phyloP scores from a whole-genome alignment of 805 yeast genomes.

The Hanseniaspora meyeri region DNA sequence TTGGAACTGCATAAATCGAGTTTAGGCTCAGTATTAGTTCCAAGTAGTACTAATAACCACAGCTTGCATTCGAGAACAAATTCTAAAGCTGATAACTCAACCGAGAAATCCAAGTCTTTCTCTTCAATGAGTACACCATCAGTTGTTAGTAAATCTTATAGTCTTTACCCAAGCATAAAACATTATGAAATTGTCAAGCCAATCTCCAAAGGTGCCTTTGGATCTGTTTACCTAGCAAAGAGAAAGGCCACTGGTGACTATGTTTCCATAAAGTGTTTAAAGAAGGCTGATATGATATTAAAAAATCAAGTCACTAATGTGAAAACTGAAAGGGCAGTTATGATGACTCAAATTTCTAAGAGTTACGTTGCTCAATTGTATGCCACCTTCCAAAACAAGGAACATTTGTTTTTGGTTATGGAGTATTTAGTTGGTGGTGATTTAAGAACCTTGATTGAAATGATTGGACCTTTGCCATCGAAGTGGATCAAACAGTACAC shows the following conservation, averaged over 20 bases:
- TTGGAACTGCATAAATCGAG: slow-evolving; percentile 1
- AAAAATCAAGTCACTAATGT: slow-evolving; percentile 94
- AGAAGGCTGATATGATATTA: slow-evolving; percentile 90
- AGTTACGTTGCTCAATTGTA: slow-evolving; percentile 85
- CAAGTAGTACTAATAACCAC: not conserved
- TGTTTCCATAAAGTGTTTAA: slow-evolving; percentile 84
- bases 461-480: slow-evolving; percentile 71
- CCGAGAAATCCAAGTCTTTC: not conserved
- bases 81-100: not conserved
- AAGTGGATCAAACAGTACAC: slow-evolving; percentile 77
- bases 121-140: not conserved
- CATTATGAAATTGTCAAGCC: slow-evolving; percentile 90
- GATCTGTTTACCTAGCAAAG: slow-evolving; percentile 79
- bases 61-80: not conserved
- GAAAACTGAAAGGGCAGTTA: slow-evolving; percentile 88
- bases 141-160: not conserved
- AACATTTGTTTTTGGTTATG: slow-evolving; percentile 84
- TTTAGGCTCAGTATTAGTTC: slow-evolving; percentile 7
- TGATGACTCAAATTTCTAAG: slow-evolving; percentile 91
- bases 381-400: slow-evolving; percentile 78
- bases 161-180: slow-evolving; percentile 51
- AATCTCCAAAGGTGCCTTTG: slow-evolving; percentile 94
- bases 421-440: slow-evolving; percentile 95
- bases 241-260: slow-evolving; percentile 83
- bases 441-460: slow-evolving; percentile 70